Evolutionary conservation across 2,329 filamentous ascomycete genomes (phyloP), one percentile per base, ranked within the genome.

Genomic region (Epichloe uncinata): DNA sequence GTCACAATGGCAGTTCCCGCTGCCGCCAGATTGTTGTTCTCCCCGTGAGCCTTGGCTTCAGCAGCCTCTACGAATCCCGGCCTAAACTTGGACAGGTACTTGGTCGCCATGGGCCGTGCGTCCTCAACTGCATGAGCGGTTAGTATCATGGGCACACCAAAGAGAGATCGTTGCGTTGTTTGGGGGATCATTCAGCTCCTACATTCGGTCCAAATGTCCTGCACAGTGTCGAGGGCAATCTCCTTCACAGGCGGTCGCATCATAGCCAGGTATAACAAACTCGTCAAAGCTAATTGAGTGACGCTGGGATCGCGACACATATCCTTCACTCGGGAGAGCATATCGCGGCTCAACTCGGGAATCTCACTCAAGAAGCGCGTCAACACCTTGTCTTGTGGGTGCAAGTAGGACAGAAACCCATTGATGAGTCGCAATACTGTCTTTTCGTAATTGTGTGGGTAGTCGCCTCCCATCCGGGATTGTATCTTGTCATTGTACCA

Each of bases 341-440:
- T 81, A 11, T 77, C 74, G 35, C 72, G 66, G 53, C 82, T 87
- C 35, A 98, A 73, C 41, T 85, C 82, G 0, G 93, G 93, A 35
- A 98, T 82, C 66, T 98, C 93, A 46, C 88, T 90, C 42, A 98
- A 70, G 62, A 97, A 95, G 36, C 93, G 81, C 30, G 94, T 90
- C 50, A 98, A 71, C 20, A 95, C 78, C 65, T 93, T 91, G 63
- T 98, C 93, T 53, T 87, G 85, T 2, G 84, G 79, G 61, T 96
- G 89, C n/a, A 97, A 73, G 64, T 95, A 97, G 4, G 87, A 87
- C 36, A 95, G 69, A 58, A 98, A 87, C 2, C 86, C 86, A 61
- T 96, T 89, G 16, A 98, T 74, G n/a, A 97, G 74, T 52, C 82
- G 84, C 53, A 90, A 67, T 2, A 82, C 81, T 77, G 86, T 94